Base-by-base conservation (phyloP, 495 filamentous ascomycete genomes). In the Penicillium nucicola region DNA sequence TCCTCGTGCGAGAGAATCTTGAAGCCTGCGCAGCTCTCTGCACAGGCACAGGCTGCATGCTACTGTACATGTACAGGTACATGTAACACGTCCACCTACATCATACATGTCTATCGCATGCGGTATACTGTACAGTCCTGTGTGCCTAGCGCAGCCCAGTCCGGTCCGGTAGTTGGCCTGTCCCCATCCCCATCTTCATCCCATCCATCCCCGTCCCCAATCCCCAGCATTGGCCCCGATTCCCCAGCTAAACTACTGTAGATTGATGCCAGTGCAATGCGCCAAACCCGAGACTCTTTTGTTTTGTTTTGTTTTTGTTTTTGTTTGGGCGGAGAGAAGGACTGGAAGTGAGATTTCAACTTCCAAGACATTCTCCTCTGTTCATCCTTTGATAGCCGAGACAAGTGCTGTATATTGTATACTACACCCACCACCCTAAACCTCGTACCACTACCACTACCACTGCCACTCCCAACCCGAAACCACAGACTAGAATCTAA, bases 181-280 rank as follows among this genome's bases (percentile, higher is more conserved):
- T 7, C 11, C 6, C 31, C 32, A 55, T 50, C 46, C 46, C 13
- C 46, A 41, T 33, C 28, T 38, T n/a, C n/a, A n/a, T n/a, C n/a
- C n/a, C n/a, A n/a, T n/a, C n/a, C n/a, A n/a, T n/a, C n/a, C n/a
- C n/a, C n/a, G n/a, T n/a, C n/a, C 11, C 6, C 31, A 19, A 55
- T 50, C 46, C 46, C 49, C 48, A 48, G 35, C 44, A 36, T 48
- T 45, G 3, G 3, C 34, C 45, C 49, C 23, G 23, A 17, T 34
- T 42, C 14, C 14, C 45, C 45, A 40, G 12, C 17, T 13, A 20
- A 38, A 20, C 52, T 5, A 22, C 2, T 2, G 3, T 5, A 22
- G 5, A 5, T 5, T 2, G 20, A 22, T 22, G 3, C 28, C 19
- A 15, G 28, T 48, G 33, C 20, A 43, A 28, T 22, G 48, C 30